Percentiles rank a stretch among this genome's conserved stretches.
These are phyloP conservation scores for Cornus kousa DNA, from an alignment of 148 eudicot species.

Conservation along the genomic window DNA sequence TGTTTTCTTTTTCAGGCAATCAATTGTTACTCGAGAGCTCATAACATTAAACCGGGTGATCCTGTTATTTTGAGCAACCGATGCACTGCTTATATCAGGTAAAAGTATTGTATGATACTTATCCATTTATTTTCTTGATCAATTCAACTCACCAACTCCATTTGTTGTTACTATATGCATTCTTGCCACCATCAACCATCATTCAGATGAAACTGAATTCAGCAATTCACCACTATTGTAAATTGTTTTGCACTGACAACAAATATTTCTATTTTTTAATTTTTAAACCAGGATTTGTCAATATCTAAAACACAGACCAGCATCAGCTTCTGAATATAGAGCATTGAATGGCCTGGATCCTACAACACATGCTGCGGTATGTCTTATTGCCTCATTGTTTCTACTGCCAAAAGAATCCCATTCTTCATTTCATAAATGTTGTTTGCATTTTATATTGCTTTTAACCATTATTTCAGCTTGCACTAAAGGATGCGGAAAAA, in stretches of 20 bases:
- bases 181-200: background rate
- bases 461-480: conserved; percentile 60
- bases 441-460: background rate
- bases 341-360: conserved; percentile 91
- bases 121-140: background rate
- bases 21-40: conserved; percentile 76
- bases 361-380: conserved; percentile 85
- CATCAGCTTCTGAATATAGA: conserved; percentile 69
- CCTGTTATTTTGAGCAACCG: conserved; percentile 84
- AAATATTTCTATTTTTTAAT: background rate
- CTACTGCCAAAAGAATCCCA: background rate
- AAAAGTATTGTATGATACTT: background rate
- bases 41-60: conserved; percentile 65
- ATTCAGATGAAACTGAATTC: background rate
- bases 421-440: background rate
- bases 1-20: conserved; percentile 56
- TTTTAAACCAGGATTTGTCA: conserved; percentile 53
- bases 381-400: conserved; percentile 15
- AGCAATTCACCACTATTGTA: background rate
- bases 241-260: background rate
- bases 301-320: conserved; percentile 65
- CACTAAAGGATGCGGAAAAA: conserved; percentile 92
- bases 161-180: background rate
- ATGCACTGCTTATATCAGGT: conserved; percentile 93
- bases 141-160: background rate